Evolutionary conservation across 2,329 filamentous ascomycete genomes (phyloP).

Genomic region (Penicillium sp.): DNA sequence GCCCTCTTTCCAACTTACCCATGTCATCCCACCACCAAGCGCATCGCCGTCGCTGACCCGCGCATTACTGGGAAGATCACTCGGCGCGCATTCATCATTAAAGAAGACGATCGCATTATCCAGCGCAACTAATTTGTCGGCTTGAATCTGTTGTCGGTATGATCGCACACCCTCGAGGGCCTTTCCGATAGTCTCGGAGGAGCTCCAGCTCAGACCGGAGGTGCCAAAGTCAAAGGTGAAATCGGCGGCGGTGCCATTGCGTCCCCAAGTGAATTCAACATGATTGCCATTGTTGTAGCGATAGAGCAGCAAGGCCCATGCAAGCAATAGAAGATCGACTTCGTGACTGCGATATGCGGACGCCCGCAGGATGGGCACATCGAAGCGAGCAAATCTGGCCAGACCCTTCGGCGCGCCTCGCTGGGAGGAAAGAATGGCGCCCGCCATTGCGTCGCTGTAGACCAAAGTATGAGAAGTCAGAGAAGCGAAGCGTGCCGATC

Average conservation of each 20-base stretch:
- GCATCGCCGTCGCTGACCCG: conserved; percentile 13
- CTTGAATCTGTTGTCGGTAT: conserved; percentile 8
- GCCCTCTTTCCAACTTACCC: neutral
- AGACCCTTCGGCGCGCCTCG: conserved; percentile 10
- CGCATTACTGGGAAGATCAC: conserved; percentile 9
- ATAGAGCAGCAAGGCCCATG: conserved; percentile 10
- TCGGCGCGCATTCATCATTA: conserved; percentile 12
- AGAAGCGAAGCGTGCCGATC: neutral
- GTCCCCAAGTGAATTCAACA: conserved; percentile 12
- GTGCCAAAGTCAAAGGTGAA: conserved; percentile 9
- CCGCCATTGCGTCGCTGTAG: conserved; percentile 8
- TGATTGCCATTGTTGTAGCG: conserved; percentile 14
- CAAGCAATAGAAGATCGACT: conserved; percentile 10
- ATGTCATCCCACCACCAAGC: conserved; percentile 12
- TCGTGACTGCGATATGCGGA: conserved; percentile 8
- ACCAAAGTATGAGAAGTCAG: conserved; percentile 5
- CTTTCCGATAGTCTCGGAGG: neutral
- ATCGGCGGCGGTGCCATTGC: conserved; percentile 8
- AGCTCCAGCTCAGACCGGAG: conserved; percentile 1
- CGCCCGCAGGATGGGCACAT: conserved; percentile 8
- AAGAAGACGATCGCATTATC: conserved; percentile 10
- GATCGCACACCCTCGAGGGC: conserved; percentile 2
- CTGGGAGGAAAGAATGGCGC: conserved; percentile 10
- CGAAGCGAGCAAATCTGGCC: conserved; percentile 12
- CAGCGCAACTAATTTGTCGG: neutral